A percentile compares a stretch with the other conserved stretches of the same genome.
These are phyloP conservation scores for Periconia macrospinosa DNA, from an alignment of 2,329 filamentous ascomycete genomes.

Conservation along the genomic window DNA sequence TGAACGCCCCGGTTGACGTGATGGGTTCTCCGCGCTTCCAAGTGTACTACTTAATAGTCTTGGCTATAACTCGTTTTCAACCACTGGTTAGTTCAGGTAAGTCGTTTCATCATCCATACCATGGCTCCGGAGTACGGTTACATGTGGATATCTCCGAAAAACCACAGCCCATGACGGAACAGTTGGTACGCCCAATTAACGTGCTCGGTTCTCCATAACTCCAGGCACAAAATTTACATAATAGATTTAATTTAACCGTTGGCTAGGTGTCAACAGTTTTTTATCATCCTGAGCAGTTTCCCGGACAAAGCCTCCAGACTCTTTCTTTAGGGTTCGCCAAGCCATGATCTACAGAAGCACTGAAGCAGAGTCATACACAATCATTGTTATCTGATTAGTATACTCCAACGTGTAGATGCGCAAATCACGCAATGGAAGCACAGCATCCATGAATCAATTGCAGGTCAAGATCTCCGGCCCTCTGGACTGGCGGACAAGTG, in stretches of 20 bases:
- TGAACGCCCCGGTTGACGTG: too few relatives aligned
- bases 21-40: too few relatives aligned
- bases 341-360: neutral
- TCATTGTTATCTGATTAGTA: neutral
- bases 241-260: neutral
- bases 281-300: neutral
- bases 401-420: too few relatives aligned
- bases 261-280: neutral
- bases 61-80: too few relatives aligned
- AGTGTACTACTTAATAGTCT: too few relatives aligned
- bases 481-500: neutral
- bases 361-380: neutral
- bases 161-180: too few relatives aligned
- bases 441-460: neutral
- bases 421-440: too few relatives aligned
- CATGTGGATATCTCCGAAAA: too few relatives aligned
- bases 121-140: too few relatives aligned
- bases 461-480: neutral
- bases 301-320: neutral
- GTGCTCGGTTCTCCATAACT: neutral
- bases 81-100: too few relatives aligned
- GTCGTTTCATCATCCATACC: too few relatives aligned
- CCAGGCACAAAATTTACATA: neutral
- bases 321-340: neutral
- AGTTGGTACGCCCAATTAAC: neutral